Percentiles rank a stretch among this genome's conserved stretches.
phyloP scores from a whole-genome alignment of 2,329 filamentous ascomycete genomes.

The Thelonectria blattea region DNA sequence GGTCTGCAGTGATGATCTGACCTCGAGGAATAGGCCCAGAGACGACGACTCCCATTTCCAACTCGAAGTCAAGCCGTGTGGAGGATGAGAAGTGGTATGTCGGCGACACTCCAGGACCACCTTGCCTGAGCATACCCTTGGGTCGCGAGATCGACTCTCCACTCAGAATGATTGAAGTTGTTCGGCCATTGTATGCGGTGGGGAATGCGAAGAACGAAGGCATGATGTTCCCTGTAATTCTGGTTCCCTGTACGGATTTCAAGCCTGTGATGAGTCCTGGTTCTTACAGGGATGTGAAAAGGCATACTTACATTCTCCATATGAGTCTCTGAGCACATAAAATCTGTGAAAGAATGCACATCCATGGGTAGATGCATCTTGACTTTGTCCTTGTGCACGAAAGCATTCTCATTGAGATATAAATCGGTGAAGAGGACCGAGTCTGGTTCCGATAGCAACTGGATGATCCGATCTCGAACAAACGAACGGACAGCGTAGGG shows the following conservation, averaged over 20 bases:
- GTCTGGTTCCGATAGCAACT: too few species aligned
- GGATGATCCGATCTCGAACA: too few species aligned
- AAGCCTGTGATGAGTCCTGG: background rate
- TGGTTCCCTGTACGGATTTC: background rate
- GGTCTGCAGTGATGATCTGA: background rate
- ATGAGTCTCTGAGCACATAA: background rate
- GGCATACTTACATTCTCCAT: background rate
- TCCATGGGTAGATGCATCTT: background rate
- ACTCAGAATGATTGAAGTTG: background rate
- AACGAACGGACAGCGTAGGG: too few species aligned
- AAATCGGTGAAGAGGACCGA: background rate
- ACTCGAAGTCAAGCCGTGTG: background rate
- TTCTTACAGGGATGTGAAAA: background rate
- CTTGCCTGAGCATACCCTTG: background rate
- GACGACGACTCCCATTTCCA: slow-evolving; percentile 2
- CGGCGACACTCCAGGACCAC: too few species aligned
- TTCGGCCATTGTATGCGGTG: background rate
- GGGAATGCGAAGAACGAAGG: background rate
- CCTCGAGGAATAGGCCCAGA: background rate
- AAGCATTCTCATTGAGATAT: background rate
- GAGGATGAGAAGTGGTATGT: background rate
- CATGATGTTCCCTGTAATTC: too few species aligned
- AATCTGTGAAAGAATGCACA: background rate
- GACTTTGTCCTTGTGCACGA: background rate
- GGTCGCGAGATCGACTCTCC: background rate